Percentiles rank a stretch among this genome's conserved stretches.
Conservation (phyloP, 805 yeast genomes). For the Candida ipomoeae region DNA sequence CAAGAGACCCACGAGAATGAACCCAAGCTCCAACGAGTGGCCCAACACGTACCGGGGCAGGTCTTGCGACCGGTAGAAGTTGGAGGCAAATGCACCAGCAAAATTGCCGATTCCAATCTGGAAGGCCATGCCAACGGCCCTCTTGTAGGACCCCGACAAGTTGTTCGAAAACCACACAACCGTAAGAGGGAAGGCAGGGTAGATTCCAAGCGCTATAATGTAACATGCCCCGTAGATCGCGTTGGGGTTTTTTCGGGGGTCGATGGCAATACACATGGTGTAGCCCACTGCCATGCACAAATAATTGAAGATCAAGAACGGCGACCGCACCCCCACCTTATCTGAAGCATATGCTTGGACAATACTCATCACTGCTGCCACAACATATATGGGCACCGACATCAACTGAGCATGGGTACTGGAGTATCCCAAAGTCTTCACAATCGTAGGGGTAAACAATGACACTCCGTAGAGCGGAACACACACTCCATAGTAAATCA, state of each 20-base stretch:
- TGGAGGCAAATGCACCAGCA: slow-evolving; percentile 34
- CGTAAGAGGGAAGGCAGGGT: slow-evolving; percentile 27
- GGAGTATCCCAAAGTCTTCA: slow-evolving; percentile 41
- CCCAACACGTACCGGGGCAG: slow-evolving; percentile 27
- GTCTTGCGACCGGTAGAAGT: slow-evolving; percentile 28
- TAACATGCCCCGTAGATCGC: slow-evolving; percentile 30
- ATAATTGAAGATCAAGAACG: slow-evolving; percentile 24
- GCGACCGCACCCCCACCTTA: slow-evolving; percentile 25
- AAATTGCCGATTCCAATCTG: slow-evolving; percentile 39
- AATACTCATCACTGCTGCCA: slow-evolving; percentile 29
- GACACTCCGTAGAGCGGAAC: slow-evolving; percentile 37
- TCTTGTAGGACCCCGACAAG: slow-evolving; percentile 31
- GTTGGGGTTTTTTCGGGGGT: slow-evolving; percentile 20
- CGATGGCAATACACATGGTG: slow-evolving; percentile 24
- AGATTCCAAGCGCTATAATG: slow-evolving; percentile 28
- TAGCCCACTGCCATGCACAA: slow-evolving; percentile 31
- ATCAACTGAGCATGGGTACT: slow-evolving; percentile 39
- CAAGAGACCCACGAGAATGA: slow-evolving; percentile 28
- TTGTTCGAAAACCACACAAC: slow-evolving; percentile 36
- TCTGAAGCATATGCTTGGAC: slow-evolving; percentile 25
- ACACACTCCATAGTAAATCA: slow-evolving; percentile 26
- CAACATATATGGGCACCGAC: slow-evolving; percentile 42
- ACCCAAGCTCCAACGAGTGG: slow-evolving; percentile 30
- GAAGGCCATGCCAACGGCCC: slow-evolving; percentile 37
- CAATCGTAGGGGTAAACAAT: slow-evolving; percentile 43